Evolutionary conservation across 306 rosid genomes (phyloP).

Genomic region (Castanopsis chinensis): DNA sequence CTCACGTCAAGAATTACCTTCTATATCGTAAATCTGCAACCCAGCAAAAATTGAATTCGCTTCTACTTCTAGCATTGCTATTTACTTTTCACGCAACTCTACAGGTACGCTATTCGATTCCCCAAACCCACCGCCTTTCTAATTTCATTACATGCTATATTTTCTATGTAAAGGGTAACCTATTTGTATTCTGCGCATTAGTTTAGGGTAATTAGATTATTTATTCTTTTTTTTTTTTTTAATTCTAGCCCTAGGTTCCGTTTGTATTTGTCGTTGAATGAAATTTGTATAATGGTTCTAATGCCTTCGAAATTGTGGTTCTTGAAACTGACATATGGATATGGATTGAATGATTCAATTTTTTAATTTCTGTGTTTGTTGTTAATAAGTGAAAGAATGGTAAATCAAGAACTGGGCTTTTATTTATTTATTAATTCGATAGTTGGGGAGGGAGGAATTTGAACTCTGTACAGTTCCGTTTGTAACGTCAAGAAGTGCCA

Average conservation of each 20-base stretch:
- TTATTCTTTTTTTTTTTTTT: background rate
- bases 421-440: too few relatives aligned
- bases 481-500: too few relatives aligned
- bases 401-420: background rate
- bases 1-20: background rate
- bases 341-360: too few relatives aligned
- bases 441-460: too few relatives aligned
- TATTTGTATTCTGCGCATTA: background rate
- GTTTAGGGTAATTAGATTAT: background rate
- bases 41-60: background rate
- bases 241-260: background rate
- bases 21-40: background rate
- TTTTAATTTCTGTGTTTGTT: too few relatives aligned
- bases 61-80: background rate
- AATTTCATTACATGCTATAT: background rate
- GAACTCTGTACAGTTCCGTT: too few relatives aligned
- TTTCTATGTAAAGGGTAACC: background rate
- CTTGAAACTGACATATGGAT: too few relatives aligned
- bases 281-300: too few relatives aligned
- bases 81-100: background rate
- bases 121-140: background rate
- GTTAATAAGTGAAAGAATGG: background rate
- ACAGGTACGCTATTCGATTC: conserved; percentile 1
- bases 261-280: background rate
- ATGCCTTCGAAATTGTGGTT: too few relatives aligned